Evolutionary conservation across 176 grass and related monocot genomes (phyloP).

Genomic region (Stipa capillata): DNA sequence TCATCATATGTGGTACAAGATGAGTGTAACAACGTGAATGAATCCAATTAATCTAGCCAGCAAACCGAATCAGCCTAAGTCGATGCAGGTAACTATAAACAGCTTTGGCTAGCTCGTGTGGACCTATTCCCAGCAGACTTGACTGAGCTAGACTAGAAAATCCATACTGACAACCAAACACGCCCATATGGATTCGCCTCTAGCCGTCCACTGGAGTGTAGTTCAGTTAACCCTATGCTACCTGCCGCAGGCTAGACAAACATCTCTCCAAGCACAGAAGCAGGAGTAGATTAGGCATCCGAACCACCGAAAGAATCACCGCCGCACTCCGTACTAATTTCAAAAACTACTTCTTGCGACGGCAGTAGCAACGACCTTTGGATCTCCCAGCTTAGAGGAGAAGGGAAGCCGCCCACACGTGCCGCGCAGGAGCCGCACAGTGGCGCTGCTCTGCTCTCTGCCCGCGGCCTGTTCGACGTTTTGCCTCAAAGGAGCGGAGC

Average conservation of each 20-base stretch:
- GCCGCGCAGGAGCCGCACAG: background rate
- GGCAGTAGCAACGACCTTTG: background rate
- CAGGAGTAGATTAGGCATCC: conserved; percentile 12
- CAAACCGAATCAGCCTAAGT: too few species aligned
- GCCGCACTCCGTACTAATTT: too few species aligned
- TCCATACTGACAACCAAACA: too few species aligned
- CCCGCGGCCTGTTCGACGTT: conserved; percentile 57
- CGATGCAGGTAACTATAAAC: too few species aligned
- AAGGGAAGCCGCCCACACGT: background rate
- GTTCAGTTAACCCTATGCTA: background rate
- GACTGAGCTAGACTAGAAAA: too few species aligned
- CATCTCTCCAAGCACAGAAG: background rate
- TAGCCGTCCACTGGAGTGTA: background rate
- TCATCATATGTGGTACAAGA: too few species aligned
- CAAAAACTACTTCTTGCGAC: too few species aligned
- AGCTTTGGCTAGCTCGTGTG: too few species aligned
- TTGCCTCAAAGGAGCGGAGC: conserved; percentile 21
- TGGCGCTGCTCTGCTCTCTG: conserved; percentile 28
- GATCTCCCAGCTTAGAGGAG: background rate
- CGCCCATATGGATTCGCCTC: too few species aligned
- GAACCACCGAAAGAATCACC: background rate
- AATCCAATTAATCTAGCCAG: too few species aligned
- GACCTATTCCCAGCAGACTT: too few species aligned
- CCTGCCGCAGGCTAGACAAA: background rate
- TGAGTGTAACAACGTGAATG: too few species aligned